Evolutionary conservation across 75 land plant species (phyloP).

Genomic region (Sequoia sempervirens): DNA sequence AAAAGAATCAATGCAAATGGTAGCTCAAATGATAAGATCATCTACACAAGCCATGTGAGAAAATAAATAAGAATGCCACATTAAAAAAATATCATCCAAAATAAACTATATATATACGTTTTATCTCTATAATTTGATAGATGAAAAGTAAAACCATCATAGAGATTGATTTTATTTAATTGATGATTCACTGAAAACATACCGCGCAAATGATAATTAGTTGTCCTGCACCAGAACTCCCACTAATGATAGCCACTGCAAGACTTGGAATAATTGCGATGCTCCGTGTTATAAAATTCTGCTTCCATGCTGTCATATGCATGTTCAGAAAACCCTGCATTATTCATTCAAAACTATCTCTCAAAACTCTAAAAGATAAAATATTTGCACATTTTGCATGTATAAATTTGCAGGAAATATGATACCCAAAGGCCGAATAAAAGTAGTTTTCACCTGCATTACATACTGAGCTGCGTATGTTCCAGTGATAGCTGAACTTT

Average conservation of each 20-base stretch:
- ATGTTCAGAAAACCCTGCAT: slow-evolving; percentile 69
- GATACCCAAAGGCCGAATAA: no score
- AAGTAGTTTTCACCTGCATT: slow-evolving; percentile 15
- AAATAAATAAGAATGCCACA: no score
- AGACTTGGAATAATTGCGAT: slow-evolving; percentile 74
- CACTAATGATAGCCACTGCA: slow-evolving; percentile 58
- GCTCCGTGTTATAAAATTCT: slow-evolving; percentile 57
- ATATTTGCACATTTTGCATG: no score
- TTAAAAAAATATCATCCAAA: no score
- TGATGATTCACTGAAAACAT: neutral
- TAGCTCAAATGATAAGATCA: slow-evolving; percentile 74
- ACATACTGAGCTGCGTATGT: slow-evolving; percentile 31
- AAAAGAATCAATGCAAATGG: slow-evolving; percentile 83
- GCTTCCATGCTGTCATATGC: slow-evolving; percentile 50
- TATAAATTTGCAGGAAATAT: no score
- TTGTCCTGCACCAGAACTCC: slow-evolving; percentile 59
- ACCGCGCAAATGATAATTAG: slow-evolving; percentile 69
- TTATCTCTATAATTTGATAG: no score
- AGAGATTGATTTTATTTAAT: no score
- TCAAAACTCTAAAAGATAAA: no score
- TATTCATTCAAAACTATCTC: no score
- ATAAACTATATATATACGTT: no score
- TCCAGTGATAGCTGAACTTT: slow-evolving; percentile 35
- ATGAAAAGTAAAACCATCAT: no score
- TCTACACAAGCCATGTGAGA: slow-evolving; percentile 26